Evolutionary conservation across 2,329 filamentous ascomycete genomes (phyloP).

Genomic region (Trichothecium roseum): DNA sequence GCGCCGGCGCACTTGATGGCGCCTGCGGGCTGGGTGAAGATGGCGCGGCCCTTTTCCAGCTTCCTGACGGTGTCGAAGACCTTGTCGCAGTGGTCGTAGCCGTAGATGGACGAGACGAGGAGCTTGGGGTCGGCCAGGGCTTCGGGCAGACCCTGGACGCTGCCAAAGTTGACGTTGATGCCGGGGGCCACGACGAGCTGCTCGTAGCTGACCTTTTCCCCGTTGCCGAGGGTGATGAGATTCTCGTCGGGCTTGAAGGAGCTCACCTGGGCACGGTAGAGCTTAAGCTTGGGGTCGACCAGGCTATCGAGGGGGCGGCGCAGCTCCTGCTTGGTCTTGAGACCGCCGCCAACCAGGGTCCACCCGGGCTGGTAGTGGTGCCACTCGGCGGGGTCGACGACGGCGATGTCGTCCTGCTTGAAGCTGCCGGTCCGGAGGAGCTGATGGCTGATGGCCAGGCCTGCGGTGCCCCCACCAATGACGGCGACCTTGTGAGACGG

Average conservation of each 20-base stretch:
- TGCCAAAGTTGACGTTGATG: slow-evolving; percentile 38
- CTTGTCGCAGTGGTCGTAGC: slow-evolving; percentile 45
- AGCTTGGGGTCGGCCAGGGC: slow-evolving; percentile 37
- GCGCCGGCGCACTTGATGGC: slow-evolving; percentile 51
- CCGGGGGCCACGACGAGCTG: slow-evolving; percentile 54
- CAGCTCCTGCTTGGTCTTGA: slow-evolving; percentile 52
- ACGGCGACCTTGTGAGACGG: slow-evolving; percentile 51
- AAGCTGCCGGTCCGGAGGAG: slow-evolving; percentile 50
- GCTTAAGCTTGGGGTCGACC: slow-evolving; percentile 48
- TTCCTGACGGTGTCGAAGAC: slow-evolving; percentile 35
- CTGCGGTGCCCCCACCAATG: slow-evolving; percentile 56
- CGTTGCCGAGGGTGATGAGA: slow-evolving; percentile 40
- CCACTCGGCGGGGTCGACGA: slow-evolving; percentile 51
- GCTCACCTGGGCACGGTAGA: slow-evolving; percentile 43
- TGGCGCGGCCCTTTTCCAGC: slow-evolving; percentile 37
- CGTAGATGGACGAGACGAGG: slow-evolving; percentile 46
- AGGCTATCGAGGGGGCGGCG: slow-evolving; percentile 37
- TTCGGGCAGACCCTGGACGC: slow-evolving; percentile 45
- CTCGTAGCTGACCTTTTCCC: slow-evolving; percentile 48
- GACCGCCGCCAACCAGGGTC: slow-evolving; percentile 57
- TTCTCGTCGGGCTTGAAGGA: slow-evolving; percentile 46
- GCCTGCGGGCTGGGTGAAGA: slow-evolving; percentile 50
- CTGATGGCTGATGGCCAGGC: slow-evolving; percentile 56
- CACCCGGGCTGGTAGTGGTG: slow-evolving; percentile 63
- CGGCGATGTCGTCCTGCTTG: slow-evolving; percentile 46